Evolutionary conservation across 441 rosid genomes (phyloP).

Genomic region (Euphorbia corollata): DNA sequence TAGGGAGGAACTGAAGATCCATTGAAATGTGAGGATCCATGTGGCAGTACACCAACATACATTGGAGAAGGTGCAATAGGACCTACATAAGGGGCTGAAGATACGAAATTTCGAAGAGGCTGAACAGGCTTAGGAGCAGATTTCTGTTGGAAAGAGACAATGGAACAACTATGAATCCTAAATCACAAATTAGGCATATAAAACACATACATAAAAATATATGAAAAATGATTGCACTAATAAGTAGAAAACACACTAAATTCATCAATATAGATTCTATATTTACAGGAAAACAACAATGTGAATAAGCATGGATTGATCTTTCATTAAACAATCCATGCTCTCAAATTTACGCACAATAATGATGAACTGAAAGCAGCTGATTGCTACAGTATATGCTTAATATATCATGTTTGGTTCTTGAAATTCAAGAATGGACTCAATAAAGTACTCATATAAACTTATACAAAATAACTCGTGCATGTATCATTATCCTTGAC

Average conservation of each 20-base stretch:
- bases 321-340: not conserved
- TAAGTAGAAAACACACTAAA: not conserved
- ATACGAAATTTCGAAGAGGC: constrained; percentile 50
- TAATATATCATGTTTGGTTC: not conserved
- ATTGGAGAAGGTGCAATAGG: constrained; percentile 72
- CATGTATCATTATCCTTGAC: not conserved
- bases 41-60: constrained; percentile 80
- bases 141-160: constrained; percentile 39
- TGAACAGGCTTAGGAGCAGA: constrained; percentile 72
- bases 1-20: constrained; percentile 83
- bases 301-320: not conserved
- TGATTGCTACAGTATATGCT: not conserved
- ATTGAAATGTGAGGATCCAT: constrained; percentile 70
- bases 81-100: constrained; percentile 72
- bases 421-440: constrained; percentile 6
- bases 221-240: no score
- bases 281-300: not conserved
- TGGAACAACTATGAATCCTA: not conserved
- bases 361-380: not conserved
- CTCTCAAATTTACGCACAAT: not conserved
- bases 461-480: not conserved
- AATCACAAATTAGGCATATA: not conserved
- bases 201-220: not conserved
- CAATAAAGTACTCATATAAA: not conserved
- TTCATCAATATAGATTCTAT: not conserved